Evolutionary conservation across 805 yeast species (phyloP), one percentile per base, ranked within the genome.

Genomic region (Yarrowia keelungensis): DNA sequence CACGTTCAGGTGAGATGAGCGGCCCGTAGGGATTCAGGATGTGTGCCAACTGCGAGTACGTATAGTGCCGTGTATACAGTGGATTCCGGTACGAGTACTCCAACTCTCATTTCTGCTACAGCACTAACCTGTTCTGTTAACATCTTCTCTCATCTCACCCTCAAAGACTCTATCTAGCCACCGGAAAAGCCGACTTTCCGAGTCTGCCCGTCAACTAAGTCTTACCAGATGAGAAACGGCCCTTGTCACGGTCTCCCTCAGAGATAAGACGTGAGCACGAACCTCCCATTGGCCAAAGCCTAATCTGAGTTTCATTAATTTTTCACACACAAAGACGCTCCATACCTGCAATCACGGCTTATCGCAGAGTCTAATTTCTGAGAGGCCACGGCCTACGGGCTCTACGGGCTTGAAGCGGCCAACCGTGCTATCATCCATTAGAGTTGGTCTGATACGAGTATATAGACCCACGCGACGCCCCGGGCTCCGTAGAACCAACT

Each of bases 321-420:
- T 19, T 51, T 51, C 58, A 38, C 53, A 32, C 41, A 35, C 56
- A n/a, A 51, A 51, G 54, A 15, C 56, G 56, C 56, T 51, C n/a
- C 42, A n/a, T 11, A 38, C 35, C 35, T 53, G 59, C 59, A 53
- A 22, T 39, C 59, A 14, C 59, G 14, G 41, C 65, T 59, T 59
- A 59, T 59, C 65, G 45, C 53, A 38, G 59, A 53, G 59, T 39
- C 59, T 53, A 53, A 53, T 8, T 15, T 19, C 26, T 14, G 35
- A 47, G n/a, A 26, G 32, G 32, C 15, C 32, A 22, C 51, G 51
- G 53, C 19, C 53, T 32, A 32, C 53, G 53, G 53, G 53, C 53
- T 49, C 53, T 32, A 32, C 53, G 53, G 53, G 53, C 53, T 49
- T 12, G 42, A 10, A 43, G n/a, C 65, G 65, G 65, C 51, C 65